These are phyloP conservation scores for Lactarius evosmus DNA, from an alignment of 768 basidiomycete genomes.

Conservation along the genomic window DNA sequence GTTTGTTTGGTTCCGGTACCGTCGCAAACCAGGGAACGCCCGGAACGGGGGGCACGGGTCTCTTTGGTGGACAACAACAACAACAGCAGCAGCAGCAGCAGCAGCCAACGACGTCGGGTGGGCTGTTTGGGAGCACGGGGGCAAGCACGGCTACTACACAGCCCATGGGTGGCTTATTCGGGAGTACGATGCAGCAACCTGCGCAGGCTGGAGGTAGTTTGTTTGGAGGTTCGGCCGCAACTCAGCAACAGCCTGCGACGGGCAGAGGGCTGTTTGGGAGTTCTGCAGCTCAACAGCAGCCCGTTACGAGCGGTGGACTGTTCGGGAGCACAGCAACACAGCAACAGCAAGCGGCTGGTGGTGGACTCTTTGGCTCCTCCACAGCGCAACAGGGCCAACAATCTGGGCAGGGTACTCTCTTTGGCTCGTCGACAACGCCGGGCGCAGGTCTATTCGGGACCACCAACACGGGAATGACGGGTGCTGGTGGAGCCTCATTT, in stretches of 20 bases:
- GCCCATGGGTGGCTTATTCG: slow-evolving; percentile 30
- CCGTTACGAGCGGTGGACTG: slow-evolving; percentile 25
- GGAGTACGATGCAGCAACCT: slow-evolving; percentile 15
- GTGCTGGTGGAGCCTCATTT: background rate
- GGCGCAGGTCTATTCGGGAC: slow-evolving; percentile 4
- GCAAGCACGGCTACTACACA: slow-evolving; percentile 26
- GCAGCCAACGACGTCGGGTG: slow-evolving; percentile 22
- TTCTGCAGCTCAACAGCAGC: slow-evolving; percentile 26
- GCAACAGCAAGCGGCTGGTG: slow-evolving; percentile 9
- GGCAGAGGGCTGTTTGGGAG: slow-evolving; percentile 34
- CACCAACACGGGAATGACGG: background rate
- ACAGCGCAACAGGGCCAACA: slow-evolving; percentile 8
- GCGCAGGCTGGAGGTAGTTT: slow-evolving; percentile 27
- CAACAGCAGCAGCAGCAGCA: too few relatives aligned
- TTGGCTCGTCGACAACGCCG: slow-evolving; percentile 8
- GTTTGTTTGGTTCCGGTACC: slow-evolving; percentile 27
- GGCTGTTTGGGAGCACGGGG: slow-evolving; percentile 26
- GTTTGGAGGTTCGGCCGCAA: slow-evolving; percentile 28
- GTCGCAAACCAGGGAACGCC: slow-evolving; percentile 26
- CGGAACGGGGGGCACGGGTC: slow-evolving; percentile 22
- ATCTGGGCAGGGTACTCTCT: slow-evolving; percentile 8
- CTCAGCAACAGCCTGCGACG: slow-evolving; percentile 20
- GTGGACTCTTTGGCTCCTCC: slow-evolving; percentile 19
- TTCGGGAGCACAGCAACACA: slow-evolving; percentile 28
- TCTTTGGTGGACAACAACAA: slow-evolving; percentile 26